Evolutionary conservation across 306 rosid species (phyloP).

Genomic region (Senna tora): DNA sequence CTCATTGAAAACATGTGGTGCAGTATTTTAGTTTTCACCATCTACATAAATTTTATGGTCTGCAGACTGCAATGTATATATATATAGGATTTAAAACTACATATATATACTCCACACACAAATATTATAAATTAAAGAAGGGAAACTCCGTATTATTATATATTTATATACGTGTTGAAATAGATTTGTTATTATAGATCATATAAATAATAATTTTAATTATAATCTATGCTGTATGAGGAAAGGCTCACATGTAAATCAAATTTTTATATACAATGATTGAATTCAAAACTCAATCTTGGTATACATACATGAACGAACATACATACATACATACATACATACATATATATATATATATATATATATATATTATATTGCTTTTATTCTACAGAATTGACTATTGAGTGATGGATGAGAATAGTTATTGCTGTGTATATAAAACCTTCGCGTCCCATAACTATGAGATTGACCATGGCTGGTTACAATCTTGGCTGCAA

Average conservation of each 20-base stretch:
- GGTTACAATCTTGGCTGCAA: conserved; percentile 50
- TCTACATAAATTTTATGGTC: background rate
- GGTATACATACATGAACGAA: conserved; percentile 21
- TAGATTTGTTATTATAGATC: background rate
- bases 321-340: too few relatives aligned
- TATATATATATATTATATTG: too few relatives aligned
- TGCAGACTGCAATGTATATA: too few relatives aligned
- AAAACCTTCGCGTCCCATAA: conserved; percentile 7
- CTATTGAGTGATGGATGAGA: too few relatives aligned
- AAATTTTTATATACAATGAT: conserved; percentile 24
- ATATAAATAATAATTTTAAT: conserved; percentile 25
- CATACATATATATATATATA: too few relatives aligned
- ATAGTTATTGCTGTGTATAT: conserved; percentile 29
- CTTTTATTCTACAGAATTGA: too few relatives aligned
- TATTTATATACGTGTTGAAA: background rate
- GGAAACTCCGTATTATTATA: background rate
- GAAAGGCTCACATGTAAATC: background rate
- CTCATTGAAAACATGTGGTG: too few relatives aligned
- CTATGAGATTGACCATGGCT: conserved; percentile 41
- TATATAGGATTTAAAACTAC: too few relatives aligned
- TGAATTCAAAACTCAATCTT: conserved; percentile 29
- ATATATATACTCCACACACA: too few relatives aligned
- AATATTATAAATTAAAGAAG: background rate
- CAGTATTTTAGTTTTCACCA: conserved; percentile 13
- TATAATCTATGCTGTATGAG: background rate